Evolutionary conservation across 1,284 basidiomycete genomes (phyloP).

Genomic region (Phellopilus nigrolimitatus): DNA sequence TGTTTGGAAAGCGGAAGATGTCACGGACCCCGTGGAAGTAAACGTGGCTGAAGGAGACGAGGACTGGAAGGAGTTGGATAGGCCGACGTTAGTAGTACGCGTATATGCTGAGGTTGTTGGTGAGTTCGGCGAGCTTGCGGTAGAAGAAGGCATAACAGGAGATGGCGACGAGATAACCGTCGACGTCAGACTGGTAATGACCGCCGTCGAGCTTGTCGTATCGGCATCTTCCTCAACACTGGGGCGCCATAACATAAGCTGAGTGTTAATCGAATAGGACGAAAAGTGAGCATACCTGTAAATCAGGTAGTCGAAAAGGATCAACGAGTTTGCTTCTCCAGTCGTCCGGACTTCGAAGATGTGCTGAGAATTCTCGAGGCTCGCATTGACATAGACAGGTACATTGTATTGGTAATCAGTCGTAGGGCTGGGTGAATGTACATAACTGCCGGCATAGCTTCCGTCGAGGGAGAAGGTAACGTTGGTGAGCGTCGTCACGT

Average conservation of each 20-base stretch:
- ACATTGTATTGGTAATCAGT: slow-evolving; percentile 16
- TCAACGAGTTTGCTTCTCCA: neutral
- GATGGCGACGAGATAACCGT: no score
- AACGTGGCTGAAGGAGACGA: no score
- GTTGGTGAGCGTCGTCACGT: slow-evolving; percentile 3
- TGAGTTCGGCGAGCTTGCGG: no score
- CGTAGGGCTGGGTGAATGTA: slow-evolving; percentile 1
- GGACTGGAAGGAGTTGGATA: no score
- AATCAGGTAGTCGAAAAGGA: slow-evolving; percentile 19
- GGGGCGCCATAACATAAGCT: neutral
- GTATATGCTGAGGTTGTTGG: no score
- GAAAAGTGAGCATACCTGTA: slow-evolving; percentile 16
- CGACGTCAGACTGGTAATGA: no score
- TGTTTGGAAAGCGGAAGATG: no score
- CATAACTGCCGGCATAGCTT: slow-evolving; percentile 7
- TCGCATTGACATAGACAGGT: neutral
- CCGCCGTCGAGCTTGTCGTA: no score
- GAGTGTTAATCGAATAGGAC: no score
- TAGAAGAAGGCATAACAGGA: no score
- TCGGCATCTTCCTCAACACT: neutral
- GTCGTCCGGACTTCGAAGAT: neutral
- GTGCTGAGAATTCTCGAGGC: neutral
- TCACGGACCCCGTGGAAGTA: no score
- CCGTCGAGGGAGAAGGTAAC: slow-evolving; percentile 15
- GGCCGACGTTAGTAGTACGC: no score